Percentiles rank a stretch among this genome's conserved stretches.
phyloP scores from a whole-genome alignment of 2,329 filamentous ascomycete genomes.

The Metarhizium humberi region DNA sequence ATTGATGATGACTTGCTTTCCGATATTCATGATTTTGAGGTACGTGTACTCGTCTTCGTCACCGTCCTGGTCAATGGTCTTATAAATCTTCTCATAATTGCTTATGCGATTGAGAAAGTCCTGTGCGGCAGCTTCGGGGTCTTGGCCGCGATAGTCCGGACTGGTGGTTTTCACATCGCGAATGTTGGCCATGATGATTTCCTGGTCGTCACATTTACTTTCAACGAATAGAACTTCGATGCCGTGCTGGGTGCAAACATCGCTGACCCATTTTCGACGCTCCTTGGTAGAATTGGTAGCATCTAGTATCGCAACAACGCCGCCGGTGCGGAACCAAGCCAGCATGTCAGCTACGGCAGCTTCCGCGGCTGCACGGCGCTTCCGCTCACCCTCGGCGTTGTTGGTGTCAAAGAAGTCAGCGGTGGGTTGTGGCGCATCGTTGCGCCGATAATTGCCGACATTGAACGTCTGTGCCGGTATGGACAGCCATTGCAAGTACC shows the following conservation, averaged over 20 bases:
- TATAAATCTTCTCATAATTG: constrained; percentile 96
- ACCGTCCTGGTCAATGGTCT: constrained; percentile 72
- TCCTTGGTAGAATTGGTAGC: constrained; percentile 93
- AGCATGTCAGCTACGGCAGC: constrained; percentile 91
- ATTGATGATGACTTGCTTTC: constrained; percentile 95
- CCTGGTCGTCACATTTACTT: constrained; percentile 92
- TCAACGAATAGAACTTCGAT: constrained; percentile 94
- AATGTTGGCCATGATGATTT: constrained; percentile 96
- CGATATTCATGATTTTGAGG: constrained; percentile 94
- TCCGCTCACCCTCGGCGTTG: constrained; percentile 83
- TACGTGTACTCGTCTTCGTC: constrained; percentile 86
- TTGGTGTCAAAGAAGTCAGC: constrained; percentile 92
- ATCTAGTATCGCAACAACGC: constrained; percentile 87
- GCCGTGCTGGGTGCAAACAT: constrained; percentile 63
- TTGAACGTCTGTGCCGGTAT: constrained; percentile 94
- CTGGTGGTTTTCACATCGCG: constrained; percentile 94
- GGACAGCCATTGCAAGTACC: constrained; percentile 94
- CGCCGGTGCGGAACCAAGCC: constrained; percentile 74
- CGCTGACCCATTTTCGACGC: constrained; percentile 82
- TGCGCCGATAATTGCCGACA: constrained; percentile 88
- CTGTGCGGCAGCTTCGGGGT: constrained; percentile 80
- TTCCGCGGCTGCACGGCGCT: constrained; percentile 80
- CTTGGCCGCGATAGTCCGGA: constrained; percentile 88
- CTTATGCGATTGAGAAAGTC: constrained; percentile 92
- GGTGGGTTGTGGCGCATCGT: constrained; percentile 78